Base-by-base conservation (phyloP, 768 basidiomycete genomes). In the Termitomyces heimii region DNA sequence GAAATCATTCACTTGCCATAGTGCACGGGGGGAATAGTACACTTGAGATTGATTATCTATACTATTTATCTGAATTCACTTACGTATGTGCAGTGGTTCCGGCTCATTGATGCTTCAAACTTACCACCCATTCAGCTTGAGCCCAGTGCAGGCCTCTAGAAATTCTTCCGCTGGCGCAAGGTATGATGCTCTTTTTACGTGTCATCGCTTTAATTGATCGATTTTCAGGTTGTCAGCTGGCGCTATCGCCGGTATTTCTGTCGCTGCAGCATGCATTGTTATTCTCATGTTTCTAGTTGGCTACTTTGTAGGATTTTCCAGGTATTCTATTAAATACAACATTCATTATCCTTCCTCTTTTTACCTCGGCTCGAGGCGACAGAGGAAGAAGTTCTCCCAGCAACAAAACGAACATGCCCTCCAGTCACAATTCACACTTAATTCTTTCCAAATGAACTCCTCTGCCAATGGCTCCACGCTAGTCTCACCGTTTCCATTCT, bases 1-100 rank as follows among this genome's bases (percentile, higher is more conserved):
- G 46, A 31, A 48, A 48, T 14, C 53, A 48, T 40, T 46, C 39
- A 14, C 53, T 48, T 37, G 12, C 16, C 31, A 34, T 54, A 20
- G 12, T 6, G 12, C 55, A 55, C 26, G 2, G 5, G 4, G 54
- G 18, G 22, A 9, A 39, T 24, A 14, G 3, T 1, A 13, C 35
- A 5, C 37, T 55, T 10, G 54, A 55, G n/a, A 31, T 55, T 22
- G 54, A 55, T 18, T 55, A 55, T 55, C 37, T 55, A 46, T 18
- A 47, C 24, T 4, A n/a, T 54, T 37, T 35, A 35, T 29, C 26
- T 28, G 1, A 8, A 48, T 35, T 47, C 54, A 40, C 24, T 18
- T 6, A 28, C 28, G 54, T 55, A 39, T 24, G 54, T 20, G 32
- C 44, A 16, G 39, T 9, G 14, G n/a, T 20, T 35, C 6, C 5